Evolutionary conservation across 2,329 filamentous ascomycete genomes (phyloP), one percentile per base, ranked within the genome.

Genomic region (Aspergillus fumigatiaffinis): DNA sequence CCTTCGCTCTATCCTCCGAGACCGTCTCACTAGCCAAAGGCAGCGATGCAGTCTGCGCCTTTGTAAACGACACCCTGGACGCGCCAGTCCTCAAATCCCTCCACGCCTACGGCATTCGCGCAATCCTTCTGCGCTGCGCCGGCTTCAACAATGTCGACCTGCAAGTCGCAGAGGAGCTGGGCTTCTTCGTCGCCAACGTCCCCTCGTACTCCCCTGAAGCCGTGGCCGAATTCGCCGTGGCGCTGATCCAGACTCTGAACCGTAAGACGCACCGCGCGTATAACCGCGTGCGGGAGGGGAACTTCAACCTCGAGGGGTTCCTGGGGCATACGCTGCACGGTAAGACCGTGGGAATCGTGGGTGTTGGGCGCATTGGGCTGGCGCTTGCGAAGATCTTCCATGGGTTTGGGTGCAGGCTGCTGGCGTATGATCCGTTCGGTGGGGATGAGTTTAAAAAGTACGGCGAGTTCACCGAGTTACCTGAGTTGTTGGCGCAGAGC

Each of bases 81-180:
- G 77, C 71, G 4, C 66, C 73, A 1, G 82, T 87, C 42, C 76
- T 88, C 47, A 70, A 76, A 21, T 73, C 75, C 0, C 79, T 88
- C 8, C 73, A 79, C 53, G 59, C 67, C 21, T 62, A 70, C 46
- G 84, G 84, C 65, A 79, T 86, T 48, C 78, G 78, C 50, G 83
- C 83, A 52, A 77, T 89, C 60, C 80, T 88, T 25, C 78, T 89
- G 55, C 84, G 87, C 53, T 89, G 87, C 71, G 87, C 87, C 1
- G 87, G 87, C 56, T 87, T 80, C 78, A 88, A 89, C 76, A 84
- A 87, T 63, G 82, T 89, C 57, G 83, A 89, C 66, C 80, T 89
- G 23, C 68, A 70, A 20, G 75, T 77, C 1, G 87, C 87, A 54
- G 76, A 80, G 63, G 67, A 71, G 21, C 77, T 84, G 3, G 80